Evolutionary conservation across 1,284 basidiomycete species (phyloP).

Genomic region (Boletus smithii): DNA sequence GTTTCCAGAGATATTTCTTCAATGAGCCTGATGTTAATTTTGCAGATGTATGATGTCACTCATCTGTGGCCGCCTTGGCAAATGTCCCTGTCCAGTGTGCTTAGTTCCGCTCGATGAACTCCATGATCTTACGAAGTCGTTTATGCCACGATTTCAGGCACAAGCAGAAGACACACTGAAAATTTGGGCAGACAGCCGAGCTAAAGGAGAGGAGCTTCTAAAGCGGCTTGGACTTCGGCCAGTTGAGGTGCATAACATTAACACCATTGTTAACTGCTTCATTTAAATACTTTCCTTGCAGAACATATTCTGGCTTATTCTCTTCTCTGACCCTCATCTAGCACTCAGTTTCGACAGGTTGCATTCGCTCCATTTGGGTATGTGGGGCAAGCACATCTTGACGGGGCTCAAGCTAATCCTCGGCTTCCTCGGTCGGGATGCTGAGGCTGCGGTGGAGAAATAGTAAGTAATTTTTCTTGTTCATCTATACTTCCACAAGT

Average conservation of each 20-base stretch:
- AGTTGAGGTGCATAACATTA: background rate
- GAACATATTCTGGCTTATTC: background rate
- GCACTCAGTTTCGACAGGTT: background rate
- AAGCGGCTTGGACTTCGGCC: background rate
- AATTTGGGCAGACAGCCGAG: background rate
- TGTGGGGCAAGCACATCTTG: background rate
- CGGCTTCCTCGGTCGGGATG: too few species aligned
- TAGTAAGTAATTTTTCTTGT: too few species aligned
- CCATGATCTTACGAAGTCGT: background rate
- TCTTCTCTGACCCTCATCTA: background rate
- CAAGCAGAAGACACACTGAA: background rate
- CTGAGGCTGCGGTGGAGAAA: too few species aligned
- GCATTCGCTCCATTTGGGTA: background rate
- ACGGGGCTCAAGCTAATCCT: too few species aligned
- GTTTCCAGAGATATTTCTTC: background rate
- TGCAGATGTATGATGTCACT: constrained; percentile 22
- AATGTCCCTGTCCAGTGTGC: background rate
- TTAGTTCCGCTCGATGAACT: background rate
- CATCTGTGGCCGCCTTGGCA: constrained; percentile 4
- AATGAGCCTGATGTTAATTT: background rate
- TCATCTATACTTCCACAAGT: too few species aligned
- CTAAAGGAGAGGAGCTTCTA: background rate
- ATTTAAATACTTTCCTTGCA: background rate
- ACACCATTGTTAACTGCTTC: too few species aligned
- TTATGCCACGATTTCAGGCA: background rate